Evolutionary conservation across 1,139 yeast genomes (phyloP), one percentile per base, ranked within the genome.

Genomic region (Geotrichum phurueaensis): DNA sequence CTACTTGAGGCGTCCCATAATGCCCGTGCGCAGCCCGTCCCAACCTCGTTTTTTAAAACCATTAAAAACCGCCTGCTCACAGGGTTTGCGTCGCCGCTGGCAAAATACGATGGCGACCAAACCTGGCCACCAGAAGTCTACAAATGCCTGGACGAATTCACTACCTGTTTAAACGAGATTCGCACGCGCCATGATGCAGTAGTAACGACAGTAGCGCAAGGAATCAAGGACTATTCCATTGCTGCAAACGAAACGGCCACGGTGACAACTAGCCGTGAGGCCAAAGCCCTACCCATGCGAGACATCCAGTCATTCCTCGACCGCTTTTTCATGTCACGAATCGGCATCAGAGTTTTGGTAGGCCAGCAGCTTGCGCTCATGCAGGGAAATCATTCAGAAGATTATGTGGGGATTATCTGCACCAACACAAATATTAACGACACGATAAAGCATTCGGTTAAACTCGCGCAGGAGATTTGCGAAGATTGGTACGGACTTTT

Each of bases 131-230:
- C 83, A 61, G 95, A 87, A 70, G 88, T 89, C 23, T 81, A 83
- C 67, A 84, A 83, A 63, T 90, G 86, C 74, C 89, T 89, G 72
- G 82, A 82, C 66, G 67, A 73, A 27, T 94, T 89, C 15, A 83
- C 84, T 59, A 85, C 85, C 57, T 79, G 89, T 0, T 77, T 90
- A 63, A 81, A 83, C 57, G 83, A 81, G 65, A 90, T 90, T 71
- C 89, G 90, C 70, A 83, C 82, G 67, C 79, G 97, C 56, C 97
- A 91, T 71, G 97, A 91, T 74, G 96, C 96, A 1, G 92, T 96
- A 0, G 97, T 91, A 13, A 88, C 96, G 13, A 90, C 96, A 0
- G 86, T 91, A 74, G 97, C 97, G 0, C 92, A 89, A 68, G 97
- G 97, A 18, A 96, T 90, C 15, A 86, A 87, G 69, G 96, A 89